phyloP scores from a whole-genome alignment of 345 rosid genomes.

The Populus nigra region DNA sequence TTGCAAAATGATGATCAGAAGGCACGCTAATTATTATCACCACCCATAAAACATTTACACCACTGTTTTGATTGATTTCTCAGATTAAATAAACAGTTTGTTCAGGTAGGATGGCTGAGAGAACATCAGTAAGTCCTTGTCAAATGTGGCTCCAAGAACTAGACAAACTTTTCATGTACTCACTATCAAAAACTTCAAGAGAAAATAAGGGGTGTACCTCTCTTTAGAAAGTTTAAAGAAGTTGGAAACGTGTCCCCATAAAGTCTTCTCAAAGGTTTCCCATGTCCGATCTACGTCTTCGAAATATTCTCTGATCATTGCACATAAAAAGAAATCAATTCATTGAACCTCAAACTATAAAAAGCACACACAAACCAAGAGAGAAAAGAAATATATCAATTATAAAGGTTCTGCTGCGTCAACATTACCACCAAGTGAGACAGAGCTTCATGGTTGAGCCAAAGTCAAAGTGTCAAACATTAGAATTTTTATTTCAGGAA shows the following conservation, averaged over 20 bases:
- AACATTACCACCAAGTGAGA: neutral
- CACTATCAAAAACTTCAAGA: neutral
- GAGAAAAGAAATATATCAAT: neutral
- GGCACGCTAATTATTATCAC: neutral
- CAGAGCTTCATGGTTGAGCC: neutral
- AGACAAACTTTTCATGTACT: neutral
- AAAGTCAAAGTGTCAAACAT: neutral
- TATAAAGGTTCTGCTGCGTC: neutral
- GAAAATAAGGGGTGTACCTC: constrained; percentile 49
- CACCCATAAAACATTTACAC: neutral
- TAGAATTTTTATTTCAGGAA: neutral
- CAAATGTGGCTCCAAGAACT: neutral
- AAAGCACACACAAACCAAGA: neutral
- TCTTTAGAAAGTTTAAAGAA: constrained; percentile 89
- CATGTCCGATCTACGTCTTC: constrained; percentile 95
- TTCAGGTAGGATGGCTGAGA: neutral
- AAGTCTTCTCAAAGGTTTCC: constrained; percentile 96
- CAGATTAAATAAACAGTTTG: constrained; percentile 1
- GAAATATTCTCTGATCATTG: constrained; percentile 75
- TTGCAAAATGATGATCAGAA: neutral
- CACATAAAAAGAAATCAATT: constrained; percentile 9
- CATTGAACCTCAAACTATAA: constrained; percentile 13
- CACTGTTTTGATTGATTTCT: neutral
- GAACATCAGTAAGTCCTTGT: neutral
- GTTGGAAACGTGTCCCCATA: constrained; percentile 85